Evolutionary conservation across 1,284 basidiomycete genomes (phyloP).

Genomic region (Pisolithus thermaeus): DNA sequence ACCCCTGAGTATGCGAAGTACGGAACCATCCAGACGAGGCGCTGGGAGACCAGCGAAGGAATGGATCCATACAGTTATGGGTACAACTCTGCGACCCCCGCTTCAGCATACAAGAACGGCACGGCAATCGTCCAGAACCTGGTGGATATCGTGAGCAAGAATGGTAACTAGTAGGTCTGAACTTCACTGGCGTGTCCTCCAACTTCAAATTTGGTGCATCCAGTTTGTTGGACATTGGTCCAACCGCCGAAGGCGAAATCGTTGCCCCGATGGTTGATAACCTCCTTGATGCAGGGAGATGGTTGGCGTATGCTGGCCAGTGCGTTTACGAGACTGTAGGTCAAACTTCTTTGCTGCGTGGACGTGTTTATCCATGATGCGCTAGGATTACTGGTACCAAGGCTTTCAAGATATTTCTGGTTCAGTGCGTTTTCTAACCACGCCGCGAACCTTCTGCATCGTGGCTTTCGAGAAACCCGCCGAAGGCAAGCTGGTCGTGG

Average conservation of each 20-base stretch:
- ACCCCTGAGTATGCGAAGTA: conserved; percentile 56
- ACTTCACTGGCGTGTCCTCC: neutral
- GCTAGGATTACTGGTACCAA: conserved; percentile 39
- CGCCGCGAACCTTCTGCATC: conserved; percentile 45
- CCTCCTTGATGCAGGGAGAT: conserved; percentile 44
- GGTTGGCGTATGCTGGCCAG: conserved; percentile 44
- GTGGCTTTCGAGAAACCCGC: conserved; percentile 37
- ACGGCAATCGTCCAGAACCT: conserved; percentile 44
- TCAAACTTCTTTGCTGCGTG: no score
- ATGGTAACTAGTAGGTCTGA: conserved; percentile 45
- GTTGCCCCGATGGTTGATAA: conserved; percentile 41
- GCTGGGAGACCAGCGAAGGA: conserved; percentile 55
- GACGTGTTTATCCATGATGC: no score
- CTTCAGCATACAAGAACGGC: conserved; percentile 44
- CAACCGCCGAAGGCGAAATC: conserved; percentile 48
- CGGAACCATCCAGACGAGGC: conserved; percentile 40
- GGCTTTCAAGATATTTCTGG: conserved; percentile 33
- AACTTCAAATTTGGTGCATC: neutral
- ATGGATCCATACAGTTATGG: conserved; percentile 46
- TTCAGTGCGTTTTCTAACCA: conserved; percentile 46
- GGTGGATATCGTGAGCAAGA: conserved; percentile 52
- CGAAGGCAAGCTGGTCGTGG: conserved; percentile 31
- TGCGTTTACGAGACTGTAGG: conserved; percentile 50
- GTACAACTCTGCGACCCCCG: conserved; percentile 37
- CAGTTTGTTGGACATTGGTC: conserved; percentile 50